Base-by-base conservation (phyloP, 257 asterid genomes). In the Parsonsia alboflavescens region DNA sequence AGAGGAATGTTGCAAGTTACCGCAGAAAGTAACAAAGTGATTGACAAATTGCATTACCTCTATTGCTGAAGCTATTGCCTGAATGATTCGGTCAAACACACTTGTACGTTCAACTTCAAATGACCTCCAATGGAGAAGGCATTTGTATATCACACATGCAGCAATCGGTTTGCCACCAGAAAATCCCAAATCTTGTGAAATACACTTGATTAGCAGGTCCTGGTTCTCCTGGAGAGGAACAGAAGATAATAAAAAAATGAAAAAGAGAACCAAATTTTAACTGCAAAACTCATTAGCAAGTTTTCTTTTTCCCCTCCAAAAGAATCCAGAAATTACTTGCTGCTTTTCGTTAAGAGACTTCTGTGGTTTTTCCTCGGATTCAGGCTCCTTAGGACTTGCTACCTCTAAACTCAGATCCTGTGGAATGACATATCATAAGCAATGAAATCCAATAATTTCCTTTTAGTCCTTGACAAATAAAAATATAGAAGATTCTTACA, bases 71-170 rank as follows among this genome's bases (percentile, higher is more conserved):
- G 98, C 95, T 73, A 94, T 79, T 17, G 92, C 83, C 79, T 92
- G 97, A 77, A 94, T 94, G 74, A 94, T 87, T 64, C 97, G 91
- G 84, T 94, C 99, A 85, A 94, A 94, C 73, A 94, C 97, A 49
- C 84, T 90, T 66, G 99, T 94, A 77, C 98, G 90, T 86, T 94
- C 99, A 73, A 94, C 99, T 88, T 94, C 99, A 74, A 92, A 94
- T 75, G 98, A 92, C 80, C 99, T 90, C 99, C 99, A 94, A 77
- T 94, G 99, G 66, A 90, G 97, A 80, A 94, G 98, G 84, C 97
- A 85, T 86, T 94, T 94, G 88, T 94, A 94, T 67, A 94, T 89
- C 77, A 94, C 82, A 87, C 97, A 90, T 75, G 99, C 99, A 59
- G 98, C 96, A 58, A 92, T 88, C 58, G 99, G 98, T 80, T 92